Conservation (phyloP, 768 basidiomycete genomes). For the Serendipita indica region DNA sequence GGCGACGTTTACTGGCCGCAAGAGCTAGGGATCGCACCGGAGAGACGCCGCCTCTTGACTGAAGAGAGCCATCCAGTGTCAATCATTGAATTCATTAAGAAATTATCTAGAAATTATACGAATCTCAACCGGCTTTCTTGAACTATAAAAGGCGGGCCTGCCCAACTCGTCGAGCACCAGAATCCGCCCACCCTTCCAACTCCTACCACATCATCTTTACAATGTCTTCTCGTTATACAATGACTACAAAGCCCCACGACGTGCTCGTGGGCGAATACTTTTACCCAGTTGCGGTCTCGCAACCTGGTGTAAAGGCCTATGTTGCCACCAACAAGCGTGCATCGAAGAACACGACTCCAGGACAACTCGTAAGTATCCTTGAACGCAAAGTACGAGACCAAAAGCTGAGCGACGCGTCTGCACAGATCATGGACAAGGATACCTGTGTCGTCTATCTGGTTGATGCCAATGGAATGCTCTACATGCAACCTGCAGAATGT, state of each 20-base stretch:
- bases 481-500: not conserved
- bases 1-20: too few relatives aligned
- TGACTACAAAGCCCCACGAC: not conserved
- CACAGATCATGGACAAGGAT: conserved; percentile 1
- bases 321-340: not conserved
- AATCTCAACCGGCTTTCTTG: too few relatives aligned
- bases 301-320: not conserved
- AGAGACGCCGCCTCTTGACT: too few relatives aligned
- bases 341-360: not conserved
- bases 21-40: too few relatives aligned
- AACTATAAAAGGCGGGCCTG: too few relatives aligned
- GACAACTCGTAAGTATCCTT: not conserved
- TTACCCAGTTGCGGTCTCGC: not conserved
- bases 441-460: conserved; percentile 6
- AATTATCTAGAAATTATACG: too few relatives aligned
- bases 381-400: not conserved
- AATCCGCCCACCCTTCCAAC: too few relatives aligned
- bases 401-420: not conserved
- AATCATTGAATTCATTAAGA: too few relatives aligned
- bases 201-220: too few relatives aligned
- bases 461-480: not conserved
- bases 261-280: not conserved
- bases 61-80: too few relatives aligned
- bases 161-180: too few relatives aligned
- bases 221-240: not conserved